A percentile compares a stretch with the other conserved stretches of the same genome.
Evolutionary conservation across 345 rosid species (phyloP).

Genomic region (Raphanus raphanistrum): DNA sequence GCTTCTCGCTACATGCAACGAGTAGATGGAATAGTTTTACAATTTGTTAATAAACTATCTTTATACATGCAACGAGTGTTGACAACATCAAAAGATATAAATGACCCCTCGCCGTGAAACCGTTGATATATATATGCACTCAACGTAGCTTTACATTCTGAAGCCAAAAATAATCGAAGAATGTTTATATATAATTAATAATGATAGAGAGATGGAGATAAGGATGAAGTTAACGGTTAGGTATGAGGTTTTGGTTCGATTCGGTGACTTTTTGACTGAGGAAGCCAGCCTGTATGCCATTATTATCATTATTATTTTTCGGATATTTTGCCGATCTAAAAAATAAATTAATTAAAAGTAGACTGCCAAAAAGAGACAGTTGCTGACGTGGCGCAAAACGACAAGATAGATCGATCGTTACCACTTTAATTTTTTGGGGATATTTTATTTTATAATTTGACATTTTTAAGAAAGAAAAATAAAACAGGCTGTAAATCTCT

Average conservation of each 20-base stretch:
- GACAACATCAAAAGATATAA: neutral
- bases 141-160: neutral
- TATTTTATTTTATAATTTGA: neutral
- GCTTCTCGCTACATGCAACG: constrained; percentile 9
- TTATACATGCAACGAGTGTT: neutral
- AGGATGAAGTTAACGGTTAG: constrained; percentile 60
- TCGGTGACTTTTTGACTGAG: constrained; percentile 60
- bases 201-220: constrained; percentile 41
- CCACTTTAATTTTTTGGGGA: constrained; percentile 29
- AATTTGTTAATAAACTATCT: neutral
- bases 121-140: constrained; percentile 2
- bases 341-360: neutral
- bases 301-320: constrained; percentile 27
- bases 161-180: constrained; percentile 14
- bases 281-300: constrained; percentile 78
- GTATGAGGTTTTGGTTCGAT: constrained; percentile 42
- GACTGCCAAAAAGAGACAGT: constrained; percentile 36
- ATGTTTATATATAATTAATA: constrained; percentile 14
- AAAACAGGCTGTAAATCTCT: constrained; percentile 66
- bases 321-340: constrained; percentile 21
- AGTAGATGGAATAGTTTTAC: neutral
- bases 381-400: constrained; percentile 72
- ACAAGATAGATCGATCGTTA: constrained; percentile 70
- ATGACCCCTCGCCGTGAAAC: neutral
- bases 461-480: neutral